Conservation (phyloP, 1,284 basidiomycete genomes). For the Ustilago trichophora region DNA sequence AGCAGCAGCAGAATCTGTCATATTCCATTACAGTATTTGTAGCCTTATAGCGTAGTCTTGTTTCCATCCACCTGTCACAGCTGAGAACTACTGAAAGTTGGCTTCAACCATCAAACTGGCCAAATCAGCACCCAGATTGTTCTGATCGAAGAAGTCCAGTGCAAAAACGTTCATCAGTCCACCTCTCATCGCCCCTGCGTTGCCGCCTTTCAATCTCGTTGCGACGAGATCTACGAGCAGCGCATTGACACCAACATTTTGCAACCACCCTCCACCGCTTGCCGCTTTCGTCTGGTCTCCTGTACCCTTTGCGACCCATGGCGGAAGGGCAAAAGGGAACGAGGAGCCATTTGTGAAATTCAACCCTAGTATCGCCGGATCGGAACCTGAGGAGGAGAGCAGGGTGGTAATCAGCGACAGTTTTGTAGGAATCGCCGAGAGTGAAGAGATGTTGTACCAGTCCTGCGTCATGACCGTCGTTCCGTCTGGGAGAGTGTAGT, state of each 20-base stretch:
- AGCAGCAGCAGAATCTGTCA: too few relatives aligned
- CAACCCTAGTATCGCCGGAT: slow-evolving; percentile 12
- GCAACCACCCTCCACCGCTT: slow-evolving; percentile 9
- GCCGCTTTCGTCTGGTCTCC: slow-evolving; percentile 13
- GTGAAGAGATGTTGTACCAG: slow-evolving; percentile 48
- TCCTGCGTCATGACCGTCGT: slow-evolving; percentile 43
- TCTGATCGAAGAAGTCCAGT: slow-evolving; percentile 51
- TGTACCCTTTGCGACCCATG: slow-evolving; percentile 41
- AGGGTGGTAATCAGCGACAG: slow-evolving; percentile 27
- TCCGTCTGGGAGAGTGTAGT: slow-evolving; percentile 25
- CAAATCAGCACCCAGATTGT: slow-evolving; percentile 23
- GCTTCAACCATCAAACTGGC: slow-evolving; percentile 40
- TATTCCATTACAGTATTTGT: not conserved
- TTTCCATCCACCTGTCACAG: too few relatives aligned
- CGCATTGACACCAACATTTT: slow-evolving; percentile 31
- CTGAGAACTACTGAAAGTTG: slow-evolving; percentile 53
- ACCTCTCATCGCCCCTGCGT: not conserved
- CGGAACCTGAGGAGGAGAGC: slow-evolving; percentile 10
- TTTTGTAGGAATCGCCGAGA: slow-evolving; percentile 34
- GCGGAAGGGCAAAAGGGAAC: slow-evolving; percentile 47
- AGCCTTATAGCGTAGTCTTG: not conserved
- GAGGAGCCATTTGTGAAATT: slow-evolving; percentile 42
- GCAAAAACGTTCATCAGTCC: slow-evolving; percentile 42
- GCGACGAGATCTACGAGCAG: slow-evolving; percentile 32
- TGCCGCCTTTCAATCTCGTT: not conserved